phyloP scores from a whole-genome alignment of 2,329 filamentous ascomycete genomes.

The Aspergillus tamarii region DNA sequence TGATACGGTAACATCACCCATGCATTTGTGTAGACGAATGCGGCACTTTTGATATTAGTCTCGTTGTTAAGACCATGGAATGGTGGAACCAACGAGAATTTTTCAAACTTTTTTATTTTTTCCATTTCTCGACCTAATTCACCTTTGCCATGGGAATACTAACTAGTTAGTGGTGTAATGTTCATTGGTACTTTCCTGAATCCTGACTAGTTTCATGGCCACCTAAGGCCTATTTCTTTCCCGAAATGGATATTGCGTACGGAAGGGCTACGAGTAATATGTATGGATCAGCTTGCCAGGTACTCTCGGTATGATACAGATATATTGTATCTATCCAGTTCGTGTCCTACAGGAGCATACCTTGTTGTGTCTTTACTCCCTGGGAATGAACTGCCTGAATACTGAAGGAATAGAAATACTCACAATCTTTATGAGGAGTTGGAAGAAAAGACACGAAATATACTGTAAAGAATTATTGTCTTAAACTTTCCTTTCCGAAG shows the following conservation, averaged over 20 bases:
- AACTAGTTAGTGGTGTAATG: not conserved
- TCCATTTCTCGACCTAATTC: not conserved
- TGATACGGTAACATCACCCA: slow-evolving; percentile 1
- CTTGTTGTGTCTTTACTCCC: not conserved
- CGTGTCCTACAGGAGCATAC: not conserved
- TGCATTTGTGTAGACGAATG: not conserved
- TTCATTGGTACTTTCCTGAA: not conserved
- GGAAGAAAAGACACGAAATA: not conserved
- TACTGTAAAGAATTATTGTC: not conserved
- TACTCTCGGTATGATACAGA: too few species aligned
- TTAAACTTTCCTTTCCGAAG: not conserved
- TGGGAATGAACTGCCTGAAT: not conserved
- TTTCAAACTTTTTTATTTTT: not conserved
- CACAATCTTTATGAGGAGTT: not conserved
- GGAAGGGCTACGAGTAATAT: too few species aligned
- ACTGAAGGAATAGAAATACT: not conserved
- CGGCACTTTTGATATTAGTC: not conserved
- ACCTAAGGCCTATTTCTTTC: not conserved
- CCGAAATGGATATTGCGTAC: slow-evolving; percentile 1
- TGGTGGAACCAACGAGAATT: not conserved
- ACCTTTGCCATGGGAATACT: not conserved
- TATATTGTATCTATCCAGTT: not conserved
- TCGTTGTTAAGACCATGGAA: not conserved
- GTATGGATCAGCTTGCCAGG: too few species aligned
- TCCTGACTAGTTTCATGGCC: not conserved